Evolutionary conservation across 2,329 filamentous ascomycete species (phyloP).

Genomic region (Trichoderma simmonsii): DNA sequence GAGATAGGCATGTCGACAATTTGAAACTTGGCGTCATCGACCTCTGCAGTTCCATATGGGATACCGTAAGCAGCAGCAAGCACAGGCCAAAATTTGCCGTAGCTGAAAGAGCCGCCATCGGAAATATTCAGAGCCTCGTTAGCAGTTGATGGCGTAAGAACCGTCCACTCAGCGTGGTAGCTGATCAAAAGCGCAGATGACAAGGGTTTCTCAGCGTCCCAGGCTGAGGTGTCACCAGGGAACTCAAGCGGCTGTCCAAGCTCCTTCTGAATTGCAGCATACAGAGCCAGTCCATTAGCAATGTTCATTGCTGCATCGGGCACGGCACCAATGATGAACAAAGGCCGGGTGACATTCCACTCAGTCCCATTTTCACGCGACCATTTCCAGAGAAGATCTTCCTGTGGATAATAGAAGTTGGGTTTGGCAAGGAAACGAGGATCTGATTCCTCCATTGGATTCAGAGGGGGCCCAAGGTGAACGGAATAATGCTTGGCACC

Average conservation of each 20-base stretch:
- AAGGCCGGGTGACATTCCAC: slow-evolving; percentile 3
- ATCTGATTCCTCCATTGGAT: not conserved
- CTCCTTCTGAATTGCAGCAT: slow-evolving; percentile 1
- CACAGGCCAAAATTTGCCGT: slow-evolving; percentile 1
- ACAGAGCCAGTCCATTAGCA: not conserved
- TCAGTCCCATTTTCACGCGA: not conserved
- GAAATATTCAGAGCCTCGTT: slow-evolving; percentile 4
- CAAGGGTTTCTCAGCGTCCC: not conserved
- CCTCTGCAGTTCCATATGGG: not conserved
- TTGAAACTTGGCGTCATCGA: not conserved
- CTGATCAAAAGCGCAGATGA: not conserved
- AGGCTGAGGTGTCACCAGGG: not conserved
- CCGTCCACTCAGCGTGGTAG: slow-evolving; percentile 9
- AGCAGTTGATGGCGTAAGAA: not conserved
- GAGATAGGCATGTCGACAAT: not conserved
- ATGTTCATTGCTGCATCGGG: slow-evolving; percentile 1
- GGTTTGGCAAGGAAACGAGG: not conserved
- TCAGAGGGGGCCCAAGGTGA: not conserved
- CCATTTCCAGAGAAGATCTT: not conserved
- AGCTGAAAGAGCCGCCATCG: not conserved
- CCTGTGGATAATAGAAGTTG: slow-evolving; percentile 12
- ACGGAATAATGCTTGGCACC: slow-evolving; percentile 5
- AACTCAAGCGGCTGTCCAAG: not conserved
- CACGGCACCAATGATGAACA: slow-evolving; percentile 13
- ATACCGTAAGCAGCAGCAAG: slow-evolving; percentile 3